Base-by-base conservation (phyloP, 345 rosid genomes). In the Pistacia integerrima region DNA sequence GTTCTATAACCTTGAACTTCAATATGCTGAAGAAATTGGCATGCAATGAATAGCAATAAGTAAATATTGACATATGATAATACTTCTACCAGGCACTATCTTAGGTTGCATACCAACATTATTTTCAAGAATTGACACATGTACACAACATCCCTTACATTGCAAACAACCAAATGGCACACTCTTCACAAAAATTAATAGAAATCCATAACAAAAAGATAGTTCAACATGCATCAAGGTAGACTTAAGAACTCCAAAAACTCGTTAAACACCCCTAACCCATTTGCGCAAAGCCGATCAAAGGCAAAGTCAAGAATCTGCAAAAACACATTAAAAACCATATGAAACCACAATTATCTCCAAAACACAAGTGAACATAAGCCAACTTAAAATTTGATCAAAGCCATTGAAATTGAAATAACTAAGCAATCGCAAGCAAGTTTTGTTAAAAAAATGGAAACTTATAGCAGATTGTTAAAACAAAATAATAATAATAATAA, bases 221-320 rank as follows among this genome's bases (percentile, higher is more conserved):
- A 44, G 48, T 36, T 67, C 16, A 44, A 16, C 33, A 41, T n/a
- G 14, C 14, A 30, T 30, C 33, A 30, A 30, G 33, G 33, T 35
- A 41, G 18, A 67, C 70, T 64, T 13, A 44, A 1, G 30, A 46
- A 66, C 10, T 20, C 1, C n/a, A 6, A 30, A 52, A 22, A 68
- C 41, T 1, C 2, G 33, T 30, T 30, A 30, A 74, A 76, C 18
- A 91, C 98, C 97, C 78, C 76, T 61, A 97, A 80, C 78, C 94
- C 97, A 86, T 77, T 79, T 74, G 97, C 97, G 68, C 98, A 98
- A 78, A 93, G 80, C 69, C 94, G 93, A 79, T 96, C 97, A 85
- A 96, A 93, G 67, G 82, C 98, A 57, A 92, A 96, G 87, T 92
- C 98, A 76, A 96, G 97, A 82, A 93, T 88, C 98, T 92, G 75